Evolutionary conservation across 2,329 filamentous ascomycete species (phyloP).

Genomic region (Phaeosphaeriaceae sp.): DNA sequence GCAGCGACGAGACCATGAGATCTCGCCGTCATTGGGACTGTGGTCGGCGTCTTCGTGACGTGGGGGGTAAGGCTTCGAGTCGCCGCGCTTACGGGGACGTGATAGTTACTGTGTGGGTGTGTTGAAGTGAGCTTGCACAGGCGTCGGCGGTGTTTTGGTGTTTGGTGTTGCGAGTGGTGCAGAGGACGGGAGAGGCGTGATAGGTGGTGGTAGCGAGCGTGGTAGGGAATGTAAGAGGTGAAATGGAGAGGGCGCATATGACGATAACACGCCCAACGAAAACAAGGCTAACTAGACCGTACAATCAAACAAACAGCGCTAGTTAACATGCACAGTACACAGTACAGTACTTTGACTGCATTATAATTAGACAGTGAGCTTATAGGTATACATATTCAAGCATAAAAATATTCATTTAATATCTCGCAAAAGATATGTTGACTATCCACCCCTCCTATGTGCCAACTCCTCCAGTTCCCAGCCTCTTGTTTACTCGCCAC

Average conservation of each 20-base stretch:
- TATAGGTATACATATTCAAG: neutral
- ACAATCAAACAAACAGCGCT: neutral
- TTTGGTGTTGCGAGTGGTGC: too few relatives aligned
- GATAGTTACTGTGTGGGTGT: neutral
- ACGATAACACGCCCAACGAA: constrained; percentile 5
- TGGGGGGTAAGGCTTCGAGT: constrained; percentile 5
- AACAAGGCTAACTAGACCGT: constrained; percentile 9
- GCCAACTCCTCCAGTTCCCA: constrained; percentile 5
- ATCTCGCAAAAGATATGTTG: neutral
- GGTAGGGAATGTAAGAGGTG: neutral
- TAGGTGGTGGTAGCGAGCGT: too few relatives aligned
- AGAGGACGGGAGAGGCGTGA: too few relatives aligned
- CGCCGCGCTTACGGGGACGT: constrained; percentile 6
- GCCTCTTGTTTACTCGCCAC: constrained; percentile 14
- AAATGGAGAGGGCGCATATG: constrained; percentile 7
- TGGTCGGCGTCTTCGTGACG: constrained; percentile 12
- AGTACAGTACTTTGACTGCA: too few relatives aligned
- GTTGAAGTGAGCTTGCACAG: neutral
- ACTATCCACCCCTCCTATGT: neutral
- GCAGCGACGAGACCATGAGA: constrained; percentile 32
- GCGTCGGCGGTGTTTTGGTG: neutral
- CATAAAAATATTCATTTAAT: too few relatives aligned
- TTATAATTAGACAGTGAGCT: neutral
- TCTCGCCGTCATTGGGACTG: constrained; percentile 29
- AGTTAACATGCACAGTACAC: too few relatives aligned